Evolutionary conservation across 176 grass and related monocot genomes (phyloP), one percentile per base, ranked within the genome.

Genomic region (Eragrostis curvula): DNA sequence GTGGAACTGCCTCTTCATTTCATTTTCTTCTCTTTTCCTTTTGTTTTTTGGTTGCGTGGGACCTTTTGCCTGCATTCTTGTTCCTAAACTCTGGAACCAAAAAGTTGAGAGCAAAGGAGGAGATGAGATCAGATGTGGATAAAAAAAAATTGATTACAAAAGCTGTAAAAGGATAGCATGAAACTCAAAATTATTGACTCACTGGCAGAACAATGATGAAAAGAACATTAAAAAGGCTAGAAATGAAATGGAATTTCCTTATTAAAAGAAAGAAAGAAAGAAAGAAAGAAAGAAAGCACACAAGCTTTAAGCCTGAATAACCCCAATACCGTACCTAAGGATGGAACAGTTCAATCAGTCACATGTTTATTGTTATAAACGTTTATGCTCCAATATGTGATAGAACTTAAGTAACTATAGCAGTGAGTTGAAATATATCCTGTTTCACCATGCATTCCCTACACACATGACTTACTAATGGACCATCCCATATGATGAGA

Each of bases 21-120:
- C 73, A 18, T 67, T 94, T 91, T 75, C 89, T 89, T 89, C 69
- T 94, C 71, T 91, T 91, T 76, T 84, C 92, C 17, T 80, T 30
- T 47, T 91, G 83, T 21, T 93, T 87, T 41, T 83, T 71, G 45
- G 7, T 81, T 65, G 84, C 66, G 74, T 64, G 85, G 49, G 91
- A 81, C 15, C 77, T 91, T 66, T 60, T 79, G 2, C 27, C 89
- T 3, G 89, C 83, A 64, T 94, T 94, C 84, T 86, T 94, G 27
- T 50, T 91, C 81, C 89, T 94, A 70, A 89, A 94, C 41, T 89
- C 92, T 94, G 83, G 47, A 81, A 83, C 5, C 20, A 21, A 44
- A 52, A 76, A 64, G 24, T 68, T 25, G 30, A 83, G 7, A 71
- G 11, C 12, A 70, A 70, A 68, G 58, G 48, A 9, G 48, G 3